Evolutionary conservation across 2,329 filamentous ascomycete species (phyloP).

Genomic region (Neofusicoccum cordaticola): DNA sequence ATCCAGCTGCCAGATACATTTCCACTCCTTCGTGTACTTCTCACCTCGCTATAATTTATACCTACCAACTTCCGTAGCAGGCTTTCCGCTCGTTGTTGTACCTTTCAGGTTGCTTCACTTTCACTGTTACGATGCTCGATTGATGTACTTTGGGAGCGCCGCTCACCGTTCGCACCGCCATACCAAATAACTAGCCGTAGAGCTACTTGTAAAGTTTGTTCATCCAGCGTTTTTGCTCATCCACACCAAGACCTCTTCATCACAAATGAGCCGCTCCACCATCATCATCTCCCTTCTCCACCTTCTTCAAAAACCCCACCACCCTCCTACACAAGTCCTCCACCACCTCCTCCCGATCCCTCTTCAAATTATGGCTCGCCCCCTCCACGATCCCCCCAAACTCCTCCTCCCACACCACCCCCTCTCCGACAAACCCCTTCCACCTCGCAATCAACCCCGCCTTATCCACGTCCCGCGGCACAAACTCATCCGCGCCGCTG

Average conservation of each 20-base stretch:
- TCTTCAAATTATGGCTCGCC: constrained; percentile 53
- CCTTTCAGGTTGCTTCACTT: too few relatives aligned
- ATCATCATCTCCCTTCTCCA: not conserved
- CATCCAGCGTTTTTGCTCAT: too few relatives aligned
- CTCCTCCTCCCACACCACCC: constrained; percentile 48
- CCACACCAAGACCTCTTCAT: not conserved
- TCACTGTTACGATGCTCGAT: too few relatives aligned
- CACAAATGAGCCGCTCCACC: not conserved
- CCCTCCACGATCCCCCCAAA: constrained; percentile 49
- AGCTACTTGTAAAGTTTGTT: too few relatives aligned
- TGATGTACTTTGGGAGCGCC: too few relatives aligned
- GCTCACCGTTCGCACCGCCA: too few relatives aligned
- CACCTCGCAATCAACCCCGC: constrained; percentile 57
- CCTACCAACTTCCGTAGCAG: too few relatives aligned
- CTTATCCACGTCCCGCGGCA: constrained; percentile 60
- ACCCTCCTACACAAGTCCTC: constrained; percentile 52
- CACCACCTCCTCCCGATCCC: constrained; percentile 46
- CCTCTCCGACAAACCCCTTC: constrained; percentile 43
- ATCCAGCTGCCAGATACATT: too few relatives aligned
- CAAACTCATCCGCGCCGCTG: constrained; percentile 64
- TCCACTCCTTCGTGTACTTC: too few relatives aligned
- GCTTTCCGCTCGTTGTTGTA: too few relatives aligned
- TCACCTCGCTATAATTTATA: too few relatives aligned
- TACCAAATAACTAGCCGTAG: too few relatives aligned
- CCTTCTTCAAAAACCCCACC: constrained; percentile 44